Evolutionary conservation across 352 stramenopile species (phyloP).

Genomic region (Phytophthora chlamydospora): DNA sequence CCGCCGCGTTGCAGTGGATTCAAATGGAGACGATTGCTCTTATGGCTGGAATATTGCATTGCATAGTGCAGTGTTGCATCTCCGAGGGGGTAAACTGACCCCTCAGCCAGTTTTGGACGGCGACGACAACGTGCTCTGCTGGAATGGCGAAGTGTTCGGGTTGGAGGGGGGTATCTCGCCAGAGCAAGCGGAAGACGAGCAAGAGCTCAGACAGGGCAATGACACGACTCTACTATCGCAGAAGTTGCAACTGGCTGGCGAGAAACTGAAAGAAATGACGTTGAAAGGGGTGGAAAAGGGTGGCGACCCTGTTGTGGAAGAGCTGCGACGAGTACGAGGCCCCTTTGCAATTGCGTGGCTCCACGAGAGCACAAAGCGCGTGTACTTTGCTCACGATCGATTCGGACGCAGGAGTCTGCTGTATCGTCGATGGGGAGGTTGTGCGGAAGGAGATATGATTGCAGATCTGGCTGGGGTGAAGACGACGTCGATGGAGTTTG

Average conservation of each 20-base stretch:
- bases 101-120: constrained; percentile 85
- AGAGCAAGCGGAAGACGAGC: constrained; percentile 12
- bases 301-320: constrained; percentile 34
- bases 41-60: constrained; percentile 53
- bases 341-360: constrained; percentile 90
- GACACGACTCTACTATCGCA: constrained; percentile 60
- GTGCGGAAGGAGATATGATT: constrained; percentile 26
- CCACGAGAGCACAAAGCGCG: constrained; percentile 49
- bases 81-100: constrained; percentile 73
- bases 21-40: background rate
- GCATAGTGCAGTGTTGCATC: constrained; percentile 89
- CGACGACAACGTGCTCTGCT: constrained; percentile 78
- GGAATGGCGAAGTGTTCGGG: constrained; percentile 95
- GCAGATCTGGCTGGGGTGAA: constrained; percentile 20
- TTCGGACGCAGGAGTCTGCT: constrained; percentile 93
- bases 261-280: constrained; percentile 16
- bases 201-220: constrained; percentile 29
- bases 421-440: constrained; percentile 39
- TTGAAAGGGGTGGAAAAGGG: constrained; percentile 1
- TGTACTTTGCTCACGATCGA: constrained; percentile 93
- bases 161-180: constrained; percentile 18
- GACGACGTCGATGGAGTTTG: constrained; percentile 13
- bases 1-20: constrained; percentile 15
- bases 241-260: constrained; percentile 38
- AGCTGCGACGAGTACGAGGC: constrained; percentile 57